Evolutionary conservation across 2,329 filamentous ascomycete genomes (phyloP).

Genomic region (Beauveria medogensis): DNA sequence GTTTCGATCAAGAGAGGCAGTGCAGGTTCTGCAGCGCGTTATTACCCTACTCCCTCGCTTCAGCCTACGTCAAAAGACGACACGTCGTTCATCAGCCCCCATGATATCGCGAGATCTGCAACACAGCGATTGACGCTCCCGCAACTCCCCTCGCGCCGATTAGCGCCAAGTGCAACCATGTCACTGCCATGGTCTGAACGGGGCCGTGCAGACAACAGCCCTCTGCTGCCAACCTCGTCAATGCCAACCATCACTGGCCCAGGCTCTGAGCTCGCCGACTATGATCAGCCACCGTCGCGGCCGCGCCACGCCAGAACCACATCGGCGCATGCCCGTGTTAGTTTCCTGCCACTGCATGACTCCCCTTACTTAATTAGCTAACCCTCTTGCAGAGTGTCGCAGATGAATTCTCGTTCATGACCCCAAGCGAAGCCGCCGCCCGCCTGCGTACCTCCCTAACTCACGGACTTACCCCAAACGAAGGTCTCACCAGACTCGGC

Average conservation of each 20-base stretch:
- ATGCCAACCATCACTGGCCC: constrained; percentile 26
- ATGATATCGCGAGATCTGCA: constrained; percentile 7
- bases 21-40: neutral
- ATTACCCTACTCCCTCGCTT: neutral
- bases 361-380: neutral
- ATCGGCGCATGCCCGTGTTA: constrained; percentile 48
- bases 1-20: neutral
- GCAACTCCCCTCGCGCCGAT: neutral
- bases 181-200: constrained; percentile 30
- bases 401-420: constrained; percentile 58
- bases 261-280: constrained; percentile 18
- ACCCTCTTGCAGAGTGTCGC: constrained; percentile 37
- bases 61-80: neutral
- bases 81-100: constrained; percentile 10
- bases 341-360: constrained; percentile 13
- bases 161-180: constrained; percentile 21
- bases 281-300: constrained; percentile 20
- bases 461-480: constrained; percentile 70
- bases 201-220: constrained; percentile 22
- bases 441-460: constrained; percentile 75
- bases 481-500: constrained; percentile 71
- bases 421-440: constrained; percentile 68
- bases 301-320: constrained; percentile 39
- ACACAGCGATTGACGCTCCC: constrained; percentile 9
- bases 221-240: constrained; percentile 27